These are phyloP conservation scores for Fusarium ramigenum DNA, from an alignment of 2,329 filamentous ascomycete species.

Conservation along the genomic window DNA sequence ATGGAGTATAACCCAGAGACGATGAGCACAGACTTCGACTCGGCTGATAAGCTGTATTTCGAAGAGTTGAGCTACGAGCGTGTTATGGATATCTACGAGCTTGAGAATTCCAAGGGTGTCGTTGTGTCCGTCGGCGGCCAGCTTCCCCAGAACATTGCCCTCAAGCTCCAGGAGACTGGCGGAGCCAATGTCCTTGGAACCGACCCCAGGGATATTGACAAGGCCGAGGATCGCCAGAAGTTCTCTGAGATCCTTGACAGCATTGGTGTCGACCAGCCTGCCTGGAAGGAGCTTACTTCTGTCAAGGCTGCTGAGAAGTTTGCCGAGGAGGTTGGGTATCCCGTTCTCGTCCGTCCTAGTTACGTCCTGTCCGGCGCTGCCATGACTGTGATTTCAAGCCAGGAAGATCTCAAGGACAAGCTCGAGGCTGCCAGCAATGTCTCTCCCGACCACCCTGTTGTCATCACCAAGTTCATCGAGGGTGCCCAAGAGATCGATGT, in stretches of 20 bases:
- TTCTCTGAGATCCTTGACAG: constrained; percentile 98
- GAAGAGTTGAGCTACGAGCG: constrained; percentile 97
- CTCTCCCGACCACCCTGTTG: constrained; percentile 95
- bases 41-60: constrained; percentile 92
- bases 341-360: constrained; percentile 91
- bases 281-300: constrained; percentile 96
- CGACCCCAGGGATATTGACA: constrained; percentile 93
- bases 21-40: constrained; percentile 84
- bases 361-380: constrained; percentile 98
- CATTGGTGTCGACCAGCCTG: constrained; percentile 95
- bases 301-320: constrained; percentile 89
- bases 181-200: constrained; percentile 93
- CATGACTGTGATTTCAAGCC: constrained; percentile 94
- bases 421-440: constrained; percentile 89
- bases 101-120: constrained; percentile 84
- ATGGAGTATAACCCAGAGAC: constrained; percentile 82
- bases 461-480: constrained; percentile 98
- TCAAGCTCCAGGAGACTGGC: constrained; percentile 90
- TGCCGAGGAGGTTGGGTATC: constrained; percentile 86
- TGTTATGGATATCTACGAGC: constrained; percentile 98
- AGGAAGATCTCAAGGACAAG: constrained; percentile 93
- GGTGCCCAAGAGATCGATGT: constrained; percentile 96
- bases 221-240: constrained; percentile 97
- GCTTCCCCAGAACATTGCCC: constrained; percentile 95
- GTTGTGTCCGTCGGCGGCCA: constrained; percentile 97